A percentile compares a stretch with the other conserved stretches of the same genome.
These are phyloP conservation scores for Trametes hirsuta DNA, from an alignment of 1,284 basidiomycete genomes.

Conservation along the genomic window DNA sequence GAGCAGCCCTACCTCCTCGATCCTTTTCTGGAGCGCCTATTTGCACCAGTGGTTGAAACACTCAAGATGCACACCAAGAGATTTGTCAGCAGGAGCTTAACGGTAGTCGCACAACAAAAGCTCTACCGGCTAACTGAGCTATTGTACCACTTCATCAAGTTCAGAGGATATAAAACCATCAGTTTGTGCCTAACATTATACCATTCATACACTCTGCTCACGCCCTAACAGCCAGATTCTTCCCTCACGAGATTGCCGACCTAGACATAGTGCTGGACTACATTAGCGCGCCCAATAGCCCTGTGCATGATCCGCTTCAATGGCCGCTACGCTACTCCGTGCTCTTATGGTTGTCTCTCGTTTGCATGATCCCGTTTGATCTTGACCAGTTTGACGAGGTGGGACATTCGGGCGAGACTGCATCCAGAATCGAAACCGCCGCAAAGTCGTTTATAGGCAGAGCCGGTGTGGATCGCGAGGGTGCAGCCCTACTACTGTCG, in stretches of 20 bases:
- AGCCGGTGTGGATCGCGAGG: slow-evolving; percentile 83
- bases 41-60: slow-evolving; percentile 75
- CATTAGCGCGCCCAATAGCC: slow-evolving; percentile 54
- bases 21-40: slow-evolving; percentile 86
- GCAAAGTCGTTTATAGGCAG: slow-evolving; percentile 65
- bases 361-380: slow-evolving; percentile 94
- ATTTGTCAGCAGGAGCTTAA: slow-evolving; percentile 41
- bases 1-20: slow-evolving; percentile 96
- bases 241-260: slow-evolving; percentile 88
- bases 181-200: slow-evolving; percentile 54
- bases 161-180: slow-evolving; percentile 91
- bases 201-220: slow-evolving; percentile 18
- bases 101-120: slow-evolving; percentile 43
- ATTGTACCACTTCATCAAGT: slow-evolving; percentile 87
- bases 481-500: slow-evolving; percentile 73
- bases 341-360: slow-evolving; percentile 91
- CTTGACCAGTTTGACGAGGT: slow-evolving; percentile 81
- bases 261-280: slow-evolving; percentile 76
- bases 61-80: slow-evolving; percentile 63
- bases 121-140: slow-evolving; percentile 63
- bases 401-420: slow-evolving; percentile 50
- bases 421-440: slow-evolving; percentile 57
- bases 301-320: slow-evolving; percentile 45
- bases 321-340: slow-evolving; percentile 89
- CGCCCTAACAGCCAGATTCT: slow-evolving; percentile 74